Conservation (phyloP, 805 yeast species). For the Lipomyces orientalis region DNA sequence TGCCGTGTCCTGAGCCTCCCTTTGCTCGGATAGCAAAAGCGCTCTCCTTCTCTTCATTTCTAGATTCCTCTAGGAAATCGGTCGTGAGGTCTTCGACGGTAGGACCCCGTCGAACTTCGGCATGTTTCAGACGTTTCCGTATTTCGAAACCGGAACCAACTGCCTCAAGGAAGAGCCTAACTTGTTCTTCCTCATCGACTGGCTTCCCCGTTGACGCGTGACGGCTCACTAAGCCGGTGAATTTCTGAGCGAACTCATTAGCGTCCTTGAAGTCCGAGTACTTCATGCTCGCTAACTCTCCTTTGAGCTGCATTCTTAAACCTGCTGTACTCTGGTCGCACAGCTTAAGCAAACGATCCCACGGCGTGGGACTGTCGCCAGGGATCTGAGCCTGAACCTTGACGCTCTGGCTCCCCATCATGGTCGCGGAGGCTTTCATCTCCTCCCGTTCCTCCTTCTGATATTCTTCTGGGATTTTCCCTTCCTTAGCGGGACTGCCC, state of each 20-base stretch:
- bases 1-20: background rate
- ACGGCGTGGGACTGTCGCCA: background rate
- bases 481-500: too few relatives aligned
- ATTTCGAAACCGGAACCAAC: slow-evolving; percentile 5
- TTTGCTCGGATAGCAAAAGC: background rate
- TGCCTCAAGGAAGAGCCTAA: slow-evolving; percentile 6
- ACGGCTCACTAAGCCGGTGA: background rate
- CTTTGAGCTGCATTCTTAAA: slow-evolving; percentile 1
- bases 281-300: background rate
- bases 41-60: background rate
- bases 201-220: background rate
- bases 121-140: background rate
- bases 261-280: background rate
- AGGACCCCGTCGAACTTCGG: slow-evolving; percentile 1
- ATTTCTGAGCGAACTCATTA: background rate
- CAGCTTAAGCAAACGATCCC: slow-evolving; percentile 4
- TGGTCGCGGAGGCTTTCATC: too few relatives aligned
- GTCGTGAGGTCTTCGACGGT: slow-evolving; percentile 4
- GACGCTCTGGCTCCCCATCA: background rate
- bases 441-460: too few relatives aligned
- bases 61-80: slow-evolving; percentile 5
- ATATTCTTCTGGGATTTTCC: too few relatives aligned
- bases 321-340: background rate
- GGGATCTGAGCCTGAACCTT: slow-evolving; percentile 7
- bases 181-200: slow-evolving; percentile 4